A percentile compares a stretch with the other conserved stretches of the same genome.
phyloP scores from a whole-genome alignment of 306 rosid genomes.

The Delonix regia region DNA sequence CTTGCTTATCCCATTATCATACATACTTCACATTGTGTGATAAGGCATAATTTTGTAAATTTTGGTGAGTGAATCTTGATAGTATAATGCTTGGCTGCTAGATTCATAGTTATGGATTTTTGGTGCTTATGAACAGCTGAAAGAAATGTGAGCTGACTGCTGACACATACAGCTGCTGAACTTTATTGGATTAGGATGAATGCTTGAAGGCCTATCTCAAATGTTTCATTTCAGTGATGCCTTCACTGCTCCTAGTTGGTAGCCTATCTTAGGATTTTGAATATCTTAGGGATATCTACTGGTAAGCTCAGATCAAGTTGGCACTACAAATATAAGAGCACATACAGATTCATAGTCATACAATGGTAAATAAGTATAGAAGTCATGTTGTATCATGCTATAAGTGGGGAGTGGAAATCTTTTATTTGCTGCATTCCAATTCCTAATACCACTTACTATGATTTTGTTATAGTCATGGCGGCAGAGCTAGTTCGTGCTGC shows the following conservation, averaged over 20 bases:
- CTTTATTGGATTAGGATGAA: not conserved
- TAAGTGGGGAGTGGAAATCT: constrained; percentile 1
- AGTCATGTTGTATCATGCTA: constrained; percentile 11
- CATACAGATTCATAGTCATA: not conserved
- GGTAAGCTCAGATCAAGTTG: not conserved
- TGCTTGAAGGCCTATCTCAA: no score
- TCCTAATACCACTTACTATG: constrained; percentile 29
- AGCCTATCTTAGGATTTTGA: constrained; percentile 12
- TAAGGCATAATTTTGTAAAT: not conserved
- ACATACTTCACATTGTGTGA: not conserved
- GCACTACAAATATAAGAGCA: not conserved
- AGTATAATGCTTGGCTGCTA: not conserved
- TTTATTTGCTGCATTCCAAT: constrained; percentile 4
- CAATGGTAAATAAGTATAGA: not conserved
- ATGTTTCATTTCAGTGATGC: not conserved
- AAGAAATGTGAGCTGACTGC: not conserved
- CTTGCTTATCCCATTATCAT: not conserved
- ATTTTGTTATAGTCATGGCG: constrained; percentile 77
- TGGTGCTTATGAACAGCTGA: not conserved
- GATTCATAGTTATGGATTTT: not conserved
- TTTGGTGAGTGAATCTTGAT: constrained; percentile 1
- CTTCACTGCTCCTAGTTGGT: not conserved
- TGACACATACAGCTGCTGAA: not conserved
- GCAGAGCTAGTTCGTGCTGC: constrained; percentile 84
- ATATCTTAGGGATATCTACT: not conserved